Base-by-base conservation (phyloP, 306 rosid genomes). In the Oemleria cerasiformis region DNA sequence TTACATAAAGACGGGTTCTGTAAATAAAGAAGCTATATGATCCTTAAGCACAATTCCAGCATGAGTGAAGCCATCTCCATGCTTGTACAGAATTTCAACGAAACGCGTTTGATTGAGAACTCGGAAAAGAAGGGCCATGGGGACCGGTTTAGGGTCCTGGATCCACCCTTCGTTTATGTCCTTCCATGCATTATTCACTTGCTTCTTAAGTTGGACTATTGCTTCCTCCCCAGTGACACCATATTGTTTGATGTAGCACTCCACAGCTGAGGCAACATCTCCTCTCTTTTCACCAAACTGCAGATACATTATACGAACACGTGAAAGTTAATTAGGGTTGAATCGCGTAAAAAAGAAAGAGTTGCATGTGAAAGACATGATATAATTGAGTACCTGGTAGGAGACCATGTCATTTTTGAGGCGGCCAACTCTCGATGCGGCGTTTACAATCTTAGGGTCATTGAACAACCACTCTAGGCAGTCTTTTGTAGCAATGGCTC, bases 151-250 rank as follows among this genome's bases (percentile, higher is more conserved):
- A 58, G n/a, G 38, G 16, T 57, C 17, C 42, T 65, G 19, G 5
- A 81, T 55, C 11, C 78, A 84, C 50, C 38, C 84, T 63, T 84
- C 81, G 56, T 82, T 85, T n/a, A 79, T 79, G 67, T 56, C 65
- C 53, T 55, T 70, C 74, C 74, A 70, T 8, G 74, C 55, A 25
- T 70, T n/a, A 21, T 8, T 7, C 10, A 70, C 63, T 56, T 70
- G 65, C n/a, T 70, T 56, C 1, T 1, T 17, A 2, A 70, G 65
- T 10, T 7, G 54, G 1, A 23, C 3, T 44, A 25, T 56, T 16
- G 74, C 41, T 44, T 70, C 53, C 41, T 55, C 54, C 25, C 42
- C 58, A 0, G 23, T 15, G 55, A 8, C 70, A 41, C 34, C 38
- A 63, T 19, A 3, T 42, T 41, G 5, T 2, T 19, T 25, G 58